phyloP scores from a whole-genome alignment of 495 filamentous ascomycete genomes.

The Penicillium atrosanguineum region DNA sequence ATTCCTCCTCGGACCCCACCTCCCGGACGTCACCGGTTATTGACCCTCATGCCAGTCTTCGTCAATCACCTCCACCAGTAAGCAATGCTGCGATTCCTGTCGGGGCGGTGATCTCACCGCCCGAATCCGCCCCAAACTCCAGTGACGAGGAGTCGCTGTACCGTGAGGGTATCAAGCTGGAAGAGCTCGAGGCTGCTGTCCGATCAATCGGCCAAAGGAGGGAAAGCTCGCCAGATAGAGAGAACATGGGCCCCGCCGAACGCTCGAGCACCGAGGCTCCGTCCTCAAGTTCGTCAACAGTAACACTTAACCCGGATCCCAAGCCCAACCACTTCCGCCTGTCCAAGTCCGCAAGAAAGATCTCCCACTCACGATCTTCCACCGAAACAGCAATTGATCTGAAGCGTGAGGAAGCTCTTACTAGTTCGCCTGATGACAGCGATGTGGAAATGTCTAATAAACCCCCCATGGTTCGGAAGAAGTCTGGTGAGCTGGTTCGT shows the following conservation, averaged over 20 bases:
- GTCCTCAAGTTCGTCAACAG: constrained; percentile 20
- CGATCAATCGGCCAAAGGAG: constrained; percentile 71
- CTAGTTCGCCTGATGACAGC: constrained; percentile 62
- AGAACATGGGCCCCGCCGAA: constrained; percentile 36
- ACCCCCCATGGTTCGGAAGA: constrained; percentile 91
- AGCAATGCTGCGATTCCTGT: constrained; percentile 70
- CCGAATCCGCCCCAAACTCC: constrained; percentile 72
- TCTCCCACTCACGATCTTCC: constrained; percentile 77
- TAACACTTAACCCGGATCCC: constrained; percentile 4
- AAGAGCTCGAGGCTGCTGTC: constrained; percentile 80
- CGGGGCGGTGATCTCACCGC: constrained; percentile 81
- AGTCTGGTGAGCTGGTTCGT: constrained; percentile 94
- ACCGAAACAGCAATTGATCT: constrained; percentile 67
- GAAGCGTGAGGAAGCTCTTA: constrained; percentile 53
- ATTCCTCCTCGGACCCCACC: constrained; percentile 30
- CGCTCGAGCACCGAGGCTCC: constrained; percentile 36
- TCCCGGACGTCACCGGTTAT: constrained; percentile 46
- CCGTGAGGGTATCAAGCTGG: constrained; percentile 61
- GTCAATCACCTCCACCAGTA: constrained; percentile 76
- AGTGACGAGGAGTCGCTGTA: constrained; percentile 76
- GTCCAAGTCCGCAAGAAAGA: constrained; percentile 58
- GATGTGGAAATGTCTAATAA: constrained; percentile 56
- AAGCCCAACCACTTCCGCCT: constrained; percentile 38
- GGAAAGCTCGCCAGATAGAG: constrained; percentile 55
- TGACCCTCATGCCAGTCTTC: constrained; percentile 57